Base-by-base conservation (phyloP, 2,329 filamentous ascomycete species). In the Knufia fluminis region DNA sequence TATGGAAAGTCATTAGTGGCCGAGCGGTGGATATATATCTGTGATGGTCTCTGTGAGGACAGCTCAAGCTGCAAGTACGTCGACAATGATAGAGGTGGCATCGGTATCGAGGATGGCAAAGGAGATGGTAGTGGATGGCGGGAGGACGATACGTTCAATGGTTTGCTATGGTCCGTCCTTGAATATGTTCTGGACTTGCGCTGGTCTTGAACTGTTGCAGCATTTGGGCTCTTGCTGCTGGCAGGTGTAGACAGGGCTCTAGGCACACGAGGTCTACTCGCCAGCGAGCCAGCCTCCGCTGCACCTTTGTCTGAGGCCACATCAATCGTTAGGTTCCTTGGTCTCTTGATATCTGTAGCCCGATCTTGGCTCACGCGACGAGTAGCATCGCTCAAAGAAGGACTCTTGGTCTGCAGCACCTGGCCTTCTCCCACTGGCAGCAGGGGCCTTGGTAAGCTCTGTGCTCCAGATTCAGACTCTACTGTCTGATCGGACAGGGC, bases 1-100 rank as follows among this genome's bases (percentile, higher is more conserved):
- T 96, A 97, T 0, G 89, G 88, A 20, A 79, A 78, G 53, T 82
- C 79, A 53, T 66, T 72, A 33, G 68, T 69, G 3, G 70, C 65
- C 3, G 79, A 73, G 9, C 76, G 75, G 59, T 82, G 78, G 33
- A 83, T 80, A 58, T 82, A 83, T 46, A 82, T 62, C 1, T 78
- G 75, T 16, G 80, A 82, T 1, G 80, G 80, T 12, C 74, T 68
- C 28, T 74, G 71, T 2, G 79, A 78, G 1, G 79, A 77, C 38
- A 83, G 69, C 60, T 83, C 80, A 23, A 83, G 68, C 52, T 82
- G 79, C n/a, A 83, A 67, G 58, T 82, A 82, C 0, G 79, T 82
- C 1, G 79, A 77, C 46, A 83, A 70, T 1, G 80, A 83, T 46
- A 81, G 63, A 4, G 80, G 80, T 4, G 80, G 80, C 1, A 82